Evolutionary conservation across 768 basidiomycete genomes (phyloP), one percentile per base, ranked within the genome.

Genomic region (Boletus pseudo-olivaceus): DNA sequence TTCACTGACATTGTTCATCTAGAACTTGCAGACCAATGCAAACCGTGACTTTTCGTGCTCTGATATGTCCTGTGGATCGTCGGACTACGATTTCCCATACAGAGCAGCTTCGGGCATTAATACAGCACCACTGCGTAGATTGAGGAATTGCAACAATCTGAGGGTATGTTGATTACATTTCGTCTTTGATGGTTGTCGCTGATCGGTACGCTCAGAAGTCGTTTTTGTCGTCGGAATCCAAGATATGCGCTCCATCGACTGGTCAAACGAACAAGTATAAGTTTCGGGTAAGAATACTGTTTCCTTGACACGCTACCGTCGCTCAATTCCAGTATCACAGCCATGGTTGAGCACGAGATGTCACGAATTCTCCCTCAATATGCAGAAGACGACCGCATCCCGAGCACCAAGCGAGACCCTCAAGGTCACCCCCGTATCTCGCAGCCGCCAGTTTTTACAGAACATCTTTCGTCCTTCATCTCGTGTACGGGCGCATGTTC

Each of bases 171-270:
- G 17, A 7, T 45, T 14, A 7, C 35, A 9, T 37, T 44, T 32
- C n/a, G 8, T 47, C 8, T 34, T 15, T 42, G 7, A 8, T 19
- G 23, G 33, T 27, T 7, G n/a, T 48, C 9, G 42, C 45, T 61
- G 20, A 66, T 35, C 1, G 5, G 20, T 38, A 17, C 7, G 6
- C 23, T 32, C 26, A 67, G 64, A 42, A 51, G 17, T 30, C 38
- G 9, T 52, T 47, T 30, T 32, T 49, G 35, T 51, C 48, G 11
- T 41, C 27, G 2, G 45, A 52, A 20, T 12, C 9, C 23, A 43
- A 37, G 9, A 10, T 30, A 38, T 7, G 27, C 19, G 10, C 12
- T 20, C 17, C 44, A 39, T 32, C 56, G 4, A 20, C 20, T 45
- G 37, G 20, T 34, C 53, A 34, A 46, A 46, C 10, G 39, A 47